Conservation (phyloP, 2,329 filamentous ascomycete genomes). For the Lasiodiplodia theobromae region DNA sequence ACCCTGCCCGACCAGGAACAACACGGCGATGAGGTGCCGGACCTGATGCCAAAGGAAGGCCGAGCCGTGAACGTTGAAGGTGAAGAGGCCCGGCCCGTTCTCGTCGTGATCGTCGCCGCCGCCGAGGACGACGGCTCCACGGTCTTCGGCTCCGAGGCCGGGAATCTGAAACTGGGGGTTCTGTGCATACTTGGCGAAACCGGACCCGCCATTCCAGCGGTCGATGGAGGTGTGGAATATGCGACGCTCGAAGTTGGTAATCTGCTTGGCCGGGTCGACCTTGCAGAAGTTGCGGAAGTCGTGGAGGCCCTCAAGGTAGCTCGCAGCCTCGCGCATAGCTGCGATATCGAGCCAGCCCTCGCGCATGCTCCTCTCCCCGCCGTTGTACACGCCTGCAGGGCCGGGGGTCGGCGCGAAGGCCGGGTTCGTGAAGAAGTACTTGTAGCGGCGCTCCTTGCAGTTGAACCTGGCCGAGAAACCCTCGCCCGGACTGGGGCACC, state of each 20-base stretch:
- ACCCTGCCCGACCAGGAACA: constrained; percentile 93
- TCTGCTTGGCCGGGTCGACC: constrained; percentile 87
- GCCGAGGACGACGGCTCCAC: neutral
- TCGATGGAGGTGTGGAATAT: constrained; percentile 85
- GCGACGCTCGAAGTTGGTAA: constrained; percentile 78
- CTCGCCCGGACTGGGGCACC: constrained; percentile 82
- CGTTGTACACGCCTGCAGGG: constrained; percentile 56
- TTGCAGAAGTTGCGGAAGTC: constrained; percentile 99
- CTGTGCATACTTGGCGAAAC: constrained; percentile 23
- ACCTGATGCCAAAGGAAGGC: constrained; percentile 99
- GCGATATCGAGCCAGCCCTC: constrained; percentile 84
- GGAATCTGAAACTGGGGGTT: constrained; percentile 8
- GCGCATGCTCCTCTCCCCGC: constrained; percentile 38
- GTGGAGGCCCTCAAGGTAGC: constrained; percentile 79
- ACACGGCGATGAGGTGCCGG: constrained; percentile 85
- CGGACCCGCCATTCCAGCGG: constrained; percentile 26
- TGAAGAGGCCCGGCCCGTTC: constrained; percentile 73
- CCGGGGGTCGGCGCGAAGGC: constrained; percentile 75
- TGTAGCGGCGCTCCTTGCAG: constrained; percentile 88
- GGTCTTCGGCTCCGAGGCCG: constrained; percentile 36
- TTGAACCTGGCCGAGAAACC: constrained; percentile 92
- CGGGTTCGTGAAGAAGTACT: constrained; percentile 98
- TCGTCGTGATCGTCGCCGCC: constrained; percentile 30
- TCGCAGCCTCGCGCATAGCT: constrained; percentile 84
- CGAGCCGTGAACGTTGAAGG: constrained; percentile 85